A percentile compares a stretch with the other conserved stretches of the same genome.
Conservation (phyloP, 2,329 filamentous ascomycete genomes). For the Colletotrichum sublineola region DNA sequence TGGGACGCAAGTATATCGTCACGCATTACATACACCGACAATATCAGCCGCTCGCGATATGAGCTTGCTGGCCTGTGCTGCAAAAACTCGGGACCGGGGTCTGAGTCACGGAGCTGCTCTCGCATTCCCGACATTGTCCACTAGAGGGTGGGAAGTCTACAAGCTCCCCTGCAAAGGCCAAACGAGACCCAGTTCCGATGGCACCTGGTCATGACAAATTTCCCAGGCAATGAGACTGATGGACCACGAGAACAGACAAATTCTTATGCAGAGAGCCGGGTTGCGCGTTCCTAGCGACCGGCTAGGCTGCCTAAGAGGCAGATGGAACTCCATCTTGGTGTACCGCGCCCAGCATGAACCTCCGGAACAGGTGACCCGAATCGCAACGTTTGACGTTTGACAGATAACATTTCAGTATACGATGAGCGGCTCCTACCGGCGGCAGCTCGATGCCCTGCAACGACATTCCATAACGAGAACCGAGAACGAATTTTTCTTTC, state of each 20-base stretch:
- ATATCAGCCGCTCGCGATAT: neutral
- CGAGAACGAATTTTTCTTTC: neutral
- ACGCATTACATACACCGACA: neutral
- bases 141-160: neutral
- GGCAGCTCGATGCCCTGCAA: neutral
- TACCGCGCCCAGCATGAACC: neutral
- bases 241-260: neutral
- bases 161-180: neutral
- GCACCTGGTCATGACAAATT: neutral
- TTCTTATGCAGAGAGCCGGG: neutral
- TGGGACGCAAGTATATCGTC: neutral
- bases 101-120: slow-evolving; percentile 12
- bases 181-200: slow-evolving; percentile 4
- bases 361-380: neutral
- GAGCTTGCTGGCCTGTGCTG: neutral
- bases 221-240: neutral
- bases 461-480: neutral
- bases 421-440: slow-evolving; percentile 23
- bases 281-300: neutral
- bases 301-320: neutral
- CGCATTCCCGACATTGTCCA: slow-evolving; percentile 20
- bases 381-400: neutral
- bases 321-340: neutral
- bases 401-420: neutral
- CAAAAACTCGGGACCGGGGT: slow-evolving; percentile 1